Base-by-base conservation (phyloP, 2,329 filamentous ascomycete species). In the Pseudocercospora musae region DNA sequence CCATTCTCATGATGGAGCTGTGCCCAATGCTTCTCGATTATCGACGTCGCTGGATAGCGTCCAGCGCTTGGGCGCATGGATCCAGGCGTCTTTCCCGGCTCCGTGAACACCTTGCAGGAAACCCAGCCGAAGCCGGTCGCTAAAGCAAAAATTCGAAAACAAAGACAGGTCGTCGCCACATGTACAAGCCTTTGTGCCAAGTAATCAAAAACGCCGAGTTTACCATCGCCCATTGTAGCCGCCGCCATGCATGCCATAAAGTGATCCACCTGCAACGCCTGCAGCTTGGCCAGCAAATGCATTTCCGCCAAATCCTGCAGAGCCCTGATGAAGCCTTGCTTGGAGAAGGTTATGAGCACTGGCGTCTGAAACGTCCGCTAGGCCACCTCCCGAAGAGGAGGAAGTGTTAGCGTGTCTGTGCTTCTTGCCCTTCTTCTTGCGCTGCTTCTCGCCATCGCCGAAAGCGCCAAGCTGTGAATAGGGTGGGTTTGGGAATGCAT, bases 351-450 rank as follows among this genome's bases (percentile, higher is more conserved):
- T 86, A 92, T 96, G 86, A 94, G 94, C 60, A 57, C 92, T 98
- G 93, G 85, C 91, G 92, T 93, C 96, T 60, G 66, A 66, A 62
- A 68, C 92, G 96, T 98, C 93, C 84, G 96, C 93, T 94, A 97
- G 88, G 85, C 91, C 93, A 87, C 92, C 93, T 85, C 90, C 90
- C 37, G 70, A 72, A 88, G 92, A 96, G 88, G 94, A 98, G 91
- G 93, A 96, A 94, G 94, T 97, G 92, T 97, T 96, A 95, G 92
- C 94, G 89, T 97, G 93, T 89, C 93, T 96, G 86, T 97, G 94
- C 92, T 97, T 97, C 88, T 96, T 97, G 85, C 92, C 92, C 92
- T 96, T 96, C 88, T 96, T 97, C 89, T 96, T 96, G 33, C 68
- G 68, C 63, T 71, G 92, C 89, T 96, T 73, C 57, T 73, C 69